These are phyloP conservation scores for Saksenaea oblongispora DNA, from an alignment of 371 early-diverging fungal species.

Conservation along the genomic window DNA sequence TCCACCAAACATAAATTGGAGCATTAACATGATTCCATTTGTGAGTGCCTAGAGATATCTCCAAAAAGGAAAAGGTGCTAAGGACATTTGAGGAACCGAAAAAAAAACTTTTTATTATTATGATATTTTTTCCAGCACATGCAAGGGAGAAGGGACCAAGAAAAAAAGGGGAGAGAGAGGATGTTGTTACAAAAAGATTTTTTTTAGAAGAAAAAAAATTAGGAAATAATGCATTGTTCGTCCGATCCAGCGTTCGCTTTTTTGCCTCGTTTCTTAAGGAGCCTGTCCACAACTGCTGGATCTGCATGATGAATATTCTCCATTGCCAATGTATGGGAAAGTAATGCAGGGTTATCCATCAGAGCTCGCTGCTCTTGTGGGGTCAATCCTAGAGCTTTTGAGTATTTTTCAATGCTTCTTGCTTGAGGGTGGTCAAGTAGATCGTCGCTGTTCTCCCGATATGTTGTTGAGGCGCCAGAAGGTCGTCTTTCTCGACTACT, in stretches of 20 bases:
- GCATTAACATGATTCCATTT: no score
- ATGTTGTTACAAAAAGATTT: not conserved
- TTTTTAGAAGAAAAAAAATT: not conserved
- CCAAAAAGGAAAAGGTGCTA: no score
- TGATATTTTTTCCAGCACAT: not conserved
- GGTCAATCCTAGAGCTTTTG: conserved; percentile 33
- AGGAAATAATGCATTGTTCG: conserved; percentile 29
- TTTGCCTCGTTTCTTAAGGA: conserved; percentile 19
- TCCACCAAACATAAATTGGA: no score
- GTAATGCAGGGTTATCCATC: conserved; percentile 32
- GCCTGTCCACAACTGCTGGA: conserved; percentile 19
- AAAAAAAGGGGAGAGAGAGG: not conserved
- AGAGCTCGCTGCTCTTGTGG: conserved; percentile 38
- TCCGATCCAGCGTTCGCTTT: conserved; percentile 10
- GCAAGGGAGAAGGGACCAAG: not conserved
- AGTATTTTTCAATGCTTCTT: conserved; percentile 34
- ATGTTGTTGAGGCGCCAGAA: not conserved
- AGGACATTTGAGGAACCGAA: no score
- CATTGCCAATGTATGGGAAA: conserved; percentile 31
- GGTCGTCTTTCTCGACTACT: not conserved
- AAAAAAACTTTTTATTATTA: not conserved
- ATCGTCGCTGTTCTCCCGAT: conserved; percentile 8
- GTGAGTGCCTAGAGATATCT: no score
- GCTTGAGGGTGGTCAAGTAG: conserved; percentile 38
- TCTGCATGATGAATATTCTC: conserved; percentile 20